phyloP scores from a whole-genome alignment of 345 rosid genomes.

The Corymbia maculata region DNA sequence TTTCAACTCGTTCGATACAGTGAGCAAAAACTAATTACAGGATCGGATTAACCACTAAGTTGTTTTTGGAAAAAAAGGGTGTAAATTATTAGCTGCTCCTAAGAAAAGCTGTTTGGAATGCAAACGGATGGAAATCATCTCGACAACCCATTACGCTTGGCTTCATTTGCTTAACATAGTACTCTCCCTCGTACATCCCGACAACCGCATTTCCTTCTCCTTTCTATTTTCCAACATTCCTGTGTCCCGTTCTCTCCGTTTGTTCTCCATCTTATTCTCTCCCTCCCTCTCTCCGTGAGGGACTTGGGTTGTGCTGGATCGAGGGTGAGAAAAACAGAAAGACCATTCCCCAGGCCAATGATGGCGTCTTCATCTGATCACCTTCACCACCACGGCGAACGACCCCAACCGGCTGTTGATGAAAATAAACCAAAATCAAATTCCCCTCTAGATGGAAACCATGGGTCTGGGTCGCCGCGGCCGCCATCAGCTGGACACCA shows the following conservation, averaged over 20 bases:
- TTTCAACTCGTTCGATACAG: background rate
- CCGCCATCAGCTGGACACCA: background rate
- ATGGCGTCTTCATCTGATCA: background rate
- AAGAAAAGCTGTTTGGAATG: background rate
- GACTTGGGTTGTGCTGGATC: background rate
- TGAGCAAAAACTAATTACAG: background rate
- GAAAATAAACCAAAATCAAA: background rate
- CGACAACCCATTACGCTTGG: background rate
- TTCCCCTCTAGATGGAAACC: background rate
- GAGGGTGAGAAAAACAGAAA: background rate
- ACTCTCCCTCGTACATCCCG: background rate
- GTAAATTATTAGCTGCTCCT: background rate
- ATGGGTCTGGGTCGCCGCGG: background rate
- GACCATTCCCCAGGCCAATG: background rate
- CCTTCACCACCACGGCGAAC: background rate
- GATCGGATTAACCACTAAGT: background rate
- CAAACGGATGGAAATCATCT: background rate
- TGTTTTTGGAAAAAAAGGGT: background rate
- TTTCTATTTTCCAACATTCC: background rate
- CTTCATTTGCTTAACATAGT: background rate
- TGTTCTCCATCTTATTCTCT: background rate
- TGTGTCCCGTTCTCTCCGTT: background rate
- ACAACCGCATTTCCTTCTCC: background rate
- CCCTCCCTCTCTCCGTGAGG: background rate
- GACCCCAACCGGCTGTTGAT: background rate